Conservation (phyloP, 1,284 basidiomycete genomes). For the Testicularia cyperi region DNA sequence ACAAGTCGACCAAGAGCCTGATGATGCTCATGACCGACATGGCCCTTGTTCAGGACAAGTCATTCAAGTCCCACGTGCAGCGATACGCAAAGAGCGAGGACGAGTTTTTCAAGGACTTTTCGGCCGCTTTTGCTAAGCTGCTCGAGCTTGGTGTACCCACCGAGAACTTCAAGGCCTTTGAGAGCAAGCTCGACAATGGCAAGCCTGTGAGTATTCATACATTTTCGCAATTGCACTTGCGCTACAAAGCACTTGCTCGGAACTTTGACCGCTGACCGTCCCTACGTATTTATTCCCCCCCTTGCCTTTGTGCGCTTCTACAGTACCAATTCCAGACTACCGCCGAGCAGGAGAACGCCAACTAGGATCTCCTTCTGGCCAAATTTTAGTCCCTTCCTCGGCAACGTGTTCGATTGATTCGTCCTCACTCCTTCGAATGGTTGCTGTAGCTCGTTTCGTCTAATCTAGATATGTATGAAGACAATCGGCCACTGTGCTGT, state of each 20-base stretch:
- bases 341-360: conserved; percentile 46
- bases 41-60: conserved; percentile 45
- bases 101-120: conserved; percentile 57
- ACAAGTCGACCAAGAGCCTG: conserved; percentile 79
- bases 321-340: conserved; percentile 35
- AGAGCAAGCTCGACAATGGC: conserved; percentile 39
- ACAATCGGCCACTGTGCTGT: no score
- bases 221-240: background rate
- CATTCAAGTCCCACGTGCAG: conserved; percentile 54
- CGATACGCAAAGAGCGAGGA: conserved; percentile 58
- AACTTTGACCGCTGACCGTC: no score
- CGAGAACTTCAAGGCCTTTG: conserved; percentile 52
- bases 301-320: conserved; percentile 1
- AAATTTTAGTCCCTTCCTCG: background rate
- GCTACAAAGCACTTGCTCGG: background rate
- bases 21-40: conserved; percentile 73
- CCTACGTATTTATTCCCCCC: no score
- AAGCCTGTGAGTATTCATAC: conserved; percentile 3
- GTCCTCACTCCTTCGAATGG: no score
- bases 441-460: no score
- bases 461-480: no score
- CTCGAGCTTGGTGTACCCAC: conserved; percentile 56
- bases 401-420: background rate
- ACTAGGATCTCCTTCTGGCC: conserved; percentile 2
- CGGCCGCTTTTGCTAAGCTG: conserved; percentile 40